Base-by-base conservation (phyloP, 2,329 filamentous ascomycete genomes). In the Fusarium miscanthi region DNA sequence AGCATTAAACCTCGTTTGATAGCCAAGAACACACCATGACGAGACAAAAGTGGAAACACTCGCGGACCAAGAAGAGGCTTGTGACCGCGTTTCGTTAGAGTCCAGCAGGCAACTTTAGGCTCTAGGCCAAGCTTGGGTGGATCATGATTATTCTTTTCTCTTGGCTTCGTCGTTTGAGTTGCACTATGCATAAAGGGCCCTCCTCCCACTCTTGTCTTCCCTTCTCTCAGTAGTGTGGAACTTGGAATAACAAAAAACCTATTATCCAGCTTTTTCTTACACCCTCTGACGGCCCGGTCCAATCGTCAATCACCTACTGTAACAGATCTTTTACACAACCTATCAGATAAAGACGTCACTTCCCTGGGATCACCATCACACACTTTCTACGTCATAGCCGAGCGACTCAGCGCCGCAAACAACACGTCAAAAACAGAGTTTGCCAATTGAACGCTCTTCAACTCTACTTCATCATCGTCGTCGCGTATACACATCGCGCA, bases 1-100 rank as follows among this genome's bases (percentile, higher is more conserved):
- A 48, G 41, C 41, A n/a, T 66, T 63, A 52, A 59, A 49, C 51
- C 41, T 53, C 59, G 51, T 69, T 69, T 35, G 23, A 56, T 31
- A 69, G 69, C 64, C 69, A 64, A 72, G 67, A 70, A 41, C 30
- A 59, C 54, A 51, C 45, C 31, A 60, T 52, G 45, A 64, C 40
- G 35, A 46, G 40, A 41, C n/a, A 72, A 72, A 69, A 72, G 69
- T 65, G 69, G 69, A 45, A 60, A 66, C 45, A 46, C 43, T 35
- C 12, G 27, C 23, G 52, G 23, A 25, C 21, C 21, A 41, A 49
- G 19, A 51, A 61, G 25, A 46, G 49, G 66, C 67, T 53, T 61
- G 67, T 70, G 67, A 66, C 66, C 51, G 49, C 19, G 41, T 60
- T 70, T 53, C 52, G 35, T 57, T 40, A 51, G 25, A 45, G 59